These are phyloP conservation scores for Quaeritorhiza haematococci DNA, from an alignment of 371 early-diverging fungal genomes.

Conservation along the genomic window DNA sequence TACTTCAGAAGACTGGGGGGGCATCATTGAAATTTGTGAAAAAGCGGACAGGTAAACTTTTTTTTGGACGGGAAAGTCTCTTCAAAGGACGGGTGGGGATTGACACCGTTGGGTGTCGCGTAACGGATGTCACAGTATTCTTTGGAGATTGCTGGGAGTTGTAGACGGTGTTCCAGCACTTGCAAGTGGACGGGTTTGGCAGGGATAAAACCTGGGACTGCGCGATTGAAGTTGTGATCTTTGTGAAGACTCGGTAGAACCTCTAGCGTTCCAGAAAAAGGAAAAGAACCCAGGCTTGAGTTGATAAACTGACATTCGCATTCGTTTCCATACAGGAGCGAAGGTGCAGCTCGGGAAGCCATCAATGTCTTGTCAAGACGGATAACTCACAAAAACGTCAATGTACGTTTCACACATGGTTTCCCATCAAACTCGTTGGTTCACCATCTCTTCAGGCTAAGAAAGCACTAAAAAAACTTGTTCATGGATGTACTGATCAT, in stretches of 20 bases:
- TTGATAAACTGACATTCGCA: not conserved
- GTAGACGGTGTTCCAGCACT: too few species aligned
- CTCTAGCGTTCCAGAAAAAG: too few species aligned
- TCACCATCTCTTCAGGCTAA: not conserved
- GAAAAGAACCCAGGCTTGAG: too few species aligned
- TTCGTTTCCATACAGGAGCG: constrained; percentile 10
- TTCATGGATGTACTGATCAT: not conserved
- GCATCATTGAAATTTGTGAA: constrained; percentile 84
- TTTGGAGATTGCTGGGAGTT: too few species aligned
- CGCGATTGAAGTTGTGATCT: too few species aligned
- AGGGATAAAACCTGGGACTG: too few species aligned
- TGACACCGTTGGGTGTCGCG: not conserved
- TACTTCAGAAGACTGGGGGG: constrained; percentile 90
- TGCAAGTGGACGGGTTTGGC: too few species aligned
- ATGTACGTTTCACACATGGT: constrained; percentile 46
- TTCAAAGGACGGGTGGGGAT: not conserved
- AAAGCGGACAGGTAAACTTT: constrained; percentile 51
- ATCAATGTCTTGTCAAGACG: constrained; percentile 71
- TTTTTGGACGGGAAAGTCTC: too few species aligned
- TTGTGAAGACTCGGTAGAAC: too few species aligned
- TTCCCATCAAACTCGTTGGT: not conserved
- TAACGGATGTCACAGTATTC: not conserved
- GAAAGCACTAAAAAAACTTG: not conserved
- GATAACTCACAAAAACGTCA: constrained; percentile 72
- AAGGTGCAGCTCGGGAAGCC: constrained; percentile 35